Conservation (phyloP, 768 basidiomycete species). For the Thelephora ganbajun region DNA sequence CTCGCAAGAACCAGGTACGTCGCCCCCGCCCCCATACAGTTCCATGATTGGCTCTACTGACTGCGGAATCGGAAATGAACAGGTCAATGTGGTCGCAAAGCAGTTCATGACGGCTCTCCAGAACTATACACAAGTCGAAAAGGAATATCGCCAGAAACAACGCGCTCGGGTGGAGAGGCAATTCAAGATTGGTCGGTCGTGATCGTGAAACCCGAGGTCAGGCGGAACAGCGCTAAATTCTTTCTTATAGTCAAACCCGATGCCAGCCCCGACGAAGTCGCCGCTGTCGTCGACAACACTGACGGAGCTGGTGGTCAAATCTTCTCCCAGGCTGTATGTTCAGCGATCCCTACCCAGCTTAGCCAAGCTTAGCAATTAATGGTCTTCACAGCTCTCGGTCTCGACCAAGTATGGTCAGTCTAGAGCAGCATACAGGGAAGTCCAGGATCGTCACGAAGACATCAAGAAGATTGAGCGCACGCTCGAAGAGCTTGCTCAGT, state of each 20-base stretch:
- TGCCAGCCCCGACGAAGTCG: slow-evolving; percentile 80
- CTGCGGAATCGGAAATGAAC: slow-evolving; percentile 53
- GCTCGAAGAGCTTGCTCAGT: slow-evolving; percentile 73
- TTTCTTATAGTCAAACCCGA: slow-evolving; percentile 66
- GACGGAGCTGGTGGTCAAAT: slow-evolving; percentile 57
- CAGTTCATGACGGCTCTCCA: slow-evolving; percentile 79
- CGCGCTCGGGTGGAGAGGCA: slow-evolving; percentile 77
- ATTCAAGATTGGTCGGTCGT: slow-evolving; percentile 62
- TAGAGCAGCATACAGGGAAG: slow-evolving; percentile 71
- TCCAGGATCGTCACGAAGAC: slow-evolving; percentile 80
- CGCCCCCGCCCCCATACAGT: background rate
- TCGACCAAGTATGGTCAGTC: slow-evolving; percentile 80
- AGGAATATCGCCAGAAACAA: slow-evolving; percentile 63
- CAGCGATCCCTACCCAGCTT: background rate
- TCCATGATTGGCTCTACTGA: slow-evolving; percentile 11
- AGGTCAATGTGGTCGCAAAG: background rate
- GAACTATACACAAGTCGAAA: slow-evolving; percentile 72
- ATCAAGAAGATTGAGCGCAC: slow-evolving; percentile 78
- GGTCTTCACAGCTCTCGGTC: slow-evolving; percentile 38
- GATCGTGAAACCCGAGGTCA: too few relatives aligned
- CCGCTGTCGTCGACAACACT: slow-evolving; percentile 76
- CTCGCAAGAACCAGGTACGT: slow-evolving; percentile 62
- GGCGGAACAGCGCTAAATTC: background rate
- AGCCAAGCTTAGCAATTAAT: background rate
- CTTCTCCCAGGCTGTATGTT: slow-evolving; percentile 72